phyloP scores from a whole-genome alignment of 2,329 filamentous ascomycete genomes.

The Xylaria sp. region DNA sequence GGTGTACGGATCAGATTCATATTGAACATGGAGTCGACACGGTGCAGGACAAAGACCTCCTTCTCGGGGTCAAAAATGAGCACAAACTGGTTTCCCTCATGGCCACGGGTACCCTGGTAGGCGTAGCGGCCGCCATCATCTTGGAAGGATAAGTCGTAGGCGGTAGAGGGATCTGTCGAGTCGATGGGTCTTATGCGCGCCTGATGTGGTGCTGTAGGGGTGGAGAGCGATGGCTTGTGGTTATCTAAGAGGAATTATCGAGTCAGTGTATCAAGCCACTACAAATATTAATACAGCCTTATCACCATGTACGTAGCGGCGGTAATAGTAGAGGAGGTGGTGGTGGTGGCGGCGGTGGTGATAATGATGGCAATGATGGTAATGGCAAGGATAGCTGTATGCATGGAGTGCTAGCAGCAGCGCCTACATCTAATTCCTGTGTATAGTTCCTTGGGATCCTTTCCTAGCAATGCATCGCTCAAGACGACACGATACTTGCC shows the following conservation, averaged over 20 bases:
- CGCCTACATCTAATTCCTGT: constrained; percentile 69
- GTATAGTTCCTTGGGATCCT: constrained; percentile 66
- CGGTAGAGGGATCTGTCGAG: constrained; percentile 52
- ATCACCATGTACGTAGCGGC: background rate
- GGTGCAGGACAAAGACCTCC: constrained; percentile 84
- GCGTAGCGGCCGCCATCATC: constrained; percentile 68
- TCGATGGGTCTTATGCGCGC: constrained; percentile 64
- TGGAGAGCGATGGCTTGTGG: constrained; percentile 67
- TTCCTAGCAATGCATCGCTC: constrained; percentile 69
- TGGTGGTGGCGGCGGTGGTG: background rate
- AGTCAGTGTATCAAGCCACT: constrained; percentile 18
- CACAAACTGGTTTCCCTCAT: constrained; percentile 68
- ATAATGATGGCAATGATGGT: background rate
- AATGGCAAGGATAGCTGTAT: no score
- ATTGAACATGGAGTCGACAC: constrained; percentile 82
- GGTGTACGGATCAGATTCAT: constrained; percentile 85
- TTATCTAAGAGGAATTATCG: constrained; percentile 61
- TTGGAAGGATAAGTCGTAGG: constrained; percentile 67
- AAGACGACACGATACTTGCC: constrained; percentile 72
- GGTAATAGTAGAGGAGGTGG: background rate
- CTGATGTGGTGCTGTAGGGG: constrained; percentile 59
- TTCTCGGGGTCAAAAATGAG: constrained; percentile 80
- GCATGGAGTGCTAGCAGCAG: background rate
- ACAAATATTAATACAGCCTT: background rate
- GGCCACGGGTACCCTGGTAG: constrained; percentile 69